Conservation (phyloP, 192 early-diverging fungal genomes). For the Umbelopsis sp. region DNA sequence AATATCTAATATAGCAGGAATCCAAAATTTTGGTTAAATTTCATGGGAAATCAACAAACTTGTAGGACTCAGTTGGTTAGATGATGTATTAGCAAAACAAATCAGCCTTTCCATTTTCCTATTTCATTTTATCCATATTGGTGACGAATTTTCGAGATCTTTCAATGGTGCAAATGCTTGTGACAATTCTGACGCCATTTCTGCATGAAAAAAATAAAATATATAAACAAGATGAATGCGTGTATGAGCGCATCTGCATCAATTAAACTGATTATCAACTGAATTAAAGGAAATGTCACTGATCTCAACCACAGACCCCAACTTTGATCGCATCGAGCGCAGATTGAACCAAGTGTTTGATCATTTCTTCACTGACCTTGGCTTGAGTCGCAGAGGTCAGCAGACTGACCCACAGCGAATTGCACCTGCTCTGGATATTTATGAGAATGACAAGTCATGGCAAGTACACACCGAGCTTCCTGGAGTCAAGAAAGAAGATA, state of each 20-base stretch:
- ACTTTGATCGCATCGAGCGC: constrained; percentile 30
- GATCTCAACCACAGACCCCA: constrained; percentile 4
- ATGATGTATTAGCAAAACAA: too few relatives aligned
- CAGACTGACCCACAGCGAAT: not conserved
- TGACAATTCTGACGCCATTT: too few relatives aligned
- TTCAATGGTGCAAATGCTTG: too few relatives aligned
- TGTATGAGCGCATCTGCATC: not conserved
- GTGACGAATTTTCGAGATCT: too few relatives aligned
- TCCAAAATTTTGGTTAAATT: too few relatives aligned
- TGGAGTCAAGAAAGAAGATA: constrained; percentile 55
- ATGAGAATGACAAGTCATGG: constrained; percentile 50
- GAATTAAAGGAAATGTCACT: not conserved
- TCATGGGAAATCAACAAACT: too few relatives aligned
- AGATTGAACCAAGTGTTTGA: constrained; percentile 32
- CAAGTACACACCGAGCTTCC: constrained; percentile 55
- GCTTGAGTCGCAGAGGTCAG: not conserved
- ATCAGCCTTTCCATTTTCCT: too few relatives aligned
- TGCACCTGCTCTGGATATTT: constrained; percentile 44
- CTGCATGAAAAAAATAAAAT: not conserved
- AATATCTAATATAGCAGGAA: too few relatives aligned
- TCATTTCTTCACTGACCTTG: constrained; percentile 27
- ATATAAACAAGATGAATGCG: not conserved
- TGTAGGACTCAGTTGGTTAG: too few relatives aligned
- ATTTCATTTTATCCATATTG: too few relatives aligned
- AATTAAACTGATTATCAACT: not conserved